Evolutionary conservation across 129 eudicot genomes (phyloP), one percentile per base, ranked within the genome.

Genomic region (Solidago caesia): DNA sequence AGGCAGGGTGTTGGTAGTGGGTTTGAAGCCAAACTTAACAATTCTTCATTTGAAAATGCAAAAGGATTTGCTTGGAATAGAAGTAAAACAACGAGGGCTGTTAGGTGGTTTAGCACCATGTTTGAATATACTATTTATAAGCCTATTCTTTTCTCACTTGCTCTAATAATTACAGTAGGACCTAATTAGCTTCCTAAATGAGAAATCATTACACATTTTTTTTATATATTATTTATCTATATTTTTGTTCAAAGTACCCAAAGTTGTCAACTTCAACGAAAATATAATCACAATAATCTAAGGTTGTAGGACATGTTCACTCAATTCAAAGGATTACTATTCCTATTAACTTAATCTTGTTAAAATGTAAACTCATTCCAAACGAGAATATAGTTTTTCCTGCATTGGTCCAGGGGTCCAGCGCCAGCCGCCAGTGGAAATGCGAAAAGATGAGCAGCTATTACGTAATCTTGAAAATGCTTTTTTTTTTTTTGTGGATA

Each of bases 101-200:
- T 83, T 81, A 77, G 88, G 85, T 77, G 82, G 76, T 66, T 77
- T 49, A 77, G 83, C 83, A 77, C 81, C 42, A 70, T 27, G 68
- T 44, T 44, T 29, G 55, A 62, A 67, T 64, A 68, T 76, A 65
- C 76, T 68, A 67, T 53, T 27, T n/a, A 76, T 21, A 71, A 57
- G 48, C 42, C 56, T 43, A 62, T 41, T 11, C 44, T 56, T 66
- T 72, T 80, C 64, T 68, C 77, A 73, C 80, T 76, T 76, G 29
- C 52, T 65, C 71, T 51, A 52, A 70, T 83, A 12, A 83, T 79
- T 74, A 78, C 78, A 69, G 69, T 51, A 47, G 74, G 83, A 70
- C 73, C 62, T 56, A 43, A 48, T 55, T 76, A 64, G 67, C 71
- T 72, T 64, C 63, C 70, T 77, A 44, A 47, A 82, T 73, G 64